Evolutionary conservation across 1,139 yeast species (phyloP).

Genomic region (Saccharomyces hybrid): DNA sequence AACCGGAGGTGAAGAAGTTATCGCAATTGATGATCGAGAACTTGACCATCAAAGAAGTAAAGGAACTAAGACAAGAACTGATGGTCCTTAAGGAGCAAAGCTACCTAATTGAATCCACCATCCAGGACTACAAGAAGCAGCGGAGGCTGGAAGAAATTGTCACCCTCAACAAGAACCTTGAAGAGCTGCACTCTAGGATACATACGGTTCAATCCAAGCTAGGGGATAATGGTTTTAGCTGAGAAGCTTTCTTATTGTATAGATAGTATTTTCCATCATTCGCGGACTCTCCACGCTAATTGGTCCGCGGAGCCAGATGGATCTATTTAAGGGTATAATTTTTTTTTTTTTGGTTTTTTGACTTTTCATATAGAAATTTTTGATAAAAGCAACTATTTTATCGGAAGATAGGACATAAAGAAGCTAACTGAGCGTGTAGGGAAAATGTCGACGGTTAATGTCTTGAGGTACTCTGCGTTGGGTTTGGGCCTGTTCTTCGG

Average conservation of each 20-base stretch:
- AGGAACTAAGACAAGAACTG: constrained; percentile 60
- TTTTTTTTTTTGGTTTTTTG: background rate
- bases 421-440: background rate
- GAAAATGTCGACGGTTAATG: constrained; percentile 44
- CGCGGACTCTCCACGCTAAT: constrained; percentile 1
- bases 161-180: constrained; percentile 50
- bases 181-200: constrained; percentile 53
- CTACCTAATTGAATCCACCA: constrained; percentile 59
- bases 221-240: constrained; percentile 58
- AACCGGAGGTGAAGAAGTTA: constrained; percentile 15
- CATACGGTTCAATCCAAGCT: constrained; percentile 42
- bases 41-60: constrained; percentile 38
- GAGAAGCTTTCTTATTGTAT: background rate
- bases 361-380: background rate
- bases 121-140: constrained; percentile 52
- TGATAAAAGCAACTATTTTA: background rate
- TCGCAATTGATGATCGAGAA: constrained; percentile 18
- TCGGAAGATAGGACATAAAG: background rate
- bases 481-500: constrained; percentile 89
- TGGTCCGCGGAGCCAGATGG: background rate
- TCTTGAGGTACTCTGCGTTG: constrained; percentile 86
- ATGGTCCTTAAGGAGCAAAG: constrained; percentile 84
- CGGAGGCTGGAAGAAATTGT: constrained; percentile 72
- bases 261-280: background rate
- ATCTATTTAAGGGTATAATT: background rate